phyloP scores from a whole-genome alignment of 768 basidiomycete genomes.

The Boletus sp. region DNA sequence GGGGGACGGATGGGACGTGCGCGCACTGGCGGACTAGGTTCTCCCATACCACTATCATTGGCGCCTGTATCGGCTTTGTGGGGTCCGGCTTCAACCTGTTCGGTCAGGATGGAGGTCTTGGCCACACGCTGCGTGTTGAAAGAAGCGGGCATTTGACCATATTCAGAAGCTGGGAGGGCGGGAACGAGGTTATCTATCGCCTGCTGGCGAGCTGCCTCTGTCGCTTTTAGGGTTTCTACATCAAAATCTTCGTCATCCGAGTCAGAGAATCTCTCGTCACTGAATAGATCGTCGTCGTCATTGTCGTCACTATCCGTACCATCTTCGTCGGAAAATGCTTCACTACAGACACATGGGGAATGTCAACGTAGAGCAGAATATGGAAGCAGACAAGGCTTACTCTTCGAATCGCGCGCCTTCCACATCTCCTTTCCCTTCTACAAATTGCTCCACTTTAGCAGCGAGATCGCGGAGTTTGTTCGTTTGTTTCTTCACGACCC shows the following conservation, averaged over 20 bases:
- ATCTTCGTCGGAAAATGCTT: constrained; percentile 64
- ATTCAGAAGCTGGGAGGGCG: constrained; percentile 74
- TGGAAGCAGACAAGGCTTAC: constrained; percentile 45
- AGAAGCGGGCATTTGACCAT: constrained; percentile 80
- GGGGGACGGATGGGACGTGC: constrained; percentile 66
- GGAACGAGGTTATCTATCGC: constrained; percentile 83
- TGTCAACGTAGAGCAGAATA: constrained; percentile 1
- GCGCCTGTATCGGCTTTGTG: not conserved
- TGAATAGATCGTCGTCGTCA: constrained; percentile 34
- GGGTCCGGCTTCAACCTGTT: constrained; percentile 32
- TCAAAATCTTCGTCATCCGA: constrained; percentile 43
- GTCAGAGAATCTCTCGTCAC: constrained; percentile 43
- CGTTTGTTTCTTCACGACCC: constrained; percentile 61
- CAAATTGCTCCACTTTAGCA: constrained; percentile 82
- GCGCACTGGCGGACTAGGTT: constrained; percentile 18
- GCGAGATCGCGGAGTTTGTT: constrained; percentile 72
- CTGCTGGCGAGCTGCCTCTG: constrained; percentile 46
- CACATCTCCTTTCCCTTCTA: constrained; percentile 84
- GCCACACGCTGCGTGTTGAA: constrained; percentile 72
- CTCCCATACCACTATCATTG: constrained; percentile 2
- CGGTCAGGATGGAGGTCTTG: constrained; percentile 41
- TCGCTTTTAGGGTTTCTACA: constrained; percentile 28
- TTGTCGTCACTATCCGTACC: constrained; percentile 23
- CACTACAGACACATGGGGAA: constrained; percentile 38
- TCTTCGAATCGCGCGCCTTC: constrained; percentile 90